Evolutionary conservation across 1,284 basidiomycete genomes (phyloP), one percentile per base, ranked within the genome.

Genomic region (Leccinum variabile): DNA sequence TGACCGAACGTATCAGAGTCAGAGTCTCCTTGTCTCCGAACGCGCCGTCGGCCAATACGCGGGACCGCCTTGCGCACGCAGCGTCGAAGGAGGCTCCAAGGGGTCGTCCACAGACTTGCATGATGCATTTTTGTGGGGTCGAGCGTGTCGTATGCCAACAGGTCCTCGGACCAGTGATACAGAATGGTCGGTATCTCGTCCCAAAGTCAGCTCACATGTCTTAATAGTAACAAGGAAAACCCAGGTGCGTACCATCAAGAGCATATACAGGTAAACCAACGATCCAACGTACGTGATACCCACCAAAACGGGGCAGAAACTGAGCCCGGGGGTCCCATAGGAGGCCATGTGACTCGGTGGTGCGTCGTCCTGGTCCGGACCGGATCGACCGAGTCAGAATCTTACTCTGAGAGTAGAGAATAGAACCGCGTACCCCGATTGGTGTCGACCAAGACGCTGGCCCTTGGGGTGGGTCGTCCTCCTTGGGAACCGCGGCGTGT

Each of bases 101-200:
- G 64, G 16, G 35, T 28, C 14, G n/a, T 39, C 63, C 63, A 70
- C 22, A 66, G 18, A 56, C 56, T 60, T 5, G 60, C 14, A 16
- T 64, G 30, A 11, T 56, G 10, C 3, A 58, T 14, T 6, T 37
- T 41, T 1, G 10, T 30, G 16, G 69, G 58, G 28, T 41, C 44
- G 0, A 69, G 33, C 2, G 69, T 57, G 1, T 71, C 69, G 46
- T 67, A 71, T 30, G 35, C 37, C 54, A 57, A 32, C 8, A 60
- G 49, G 13, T 68, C 59, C 57, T 69, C 68, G 44, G 69, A 70
- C 68, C 70, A 71, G 49, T 69, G 68, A 18, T 62, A 53, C n/a
- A 59, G 37, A 16, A 69, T 3, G 6, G 66, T 59, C 6, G 69
- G 68, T 46, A 69, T 71, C 68, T 69, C 7, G 52, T 57, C 44